phyloP scores from a whole-genome alignment of 1,284 basidiomycete genomes.

The Tetrapyrgos nigripes region DNA sequence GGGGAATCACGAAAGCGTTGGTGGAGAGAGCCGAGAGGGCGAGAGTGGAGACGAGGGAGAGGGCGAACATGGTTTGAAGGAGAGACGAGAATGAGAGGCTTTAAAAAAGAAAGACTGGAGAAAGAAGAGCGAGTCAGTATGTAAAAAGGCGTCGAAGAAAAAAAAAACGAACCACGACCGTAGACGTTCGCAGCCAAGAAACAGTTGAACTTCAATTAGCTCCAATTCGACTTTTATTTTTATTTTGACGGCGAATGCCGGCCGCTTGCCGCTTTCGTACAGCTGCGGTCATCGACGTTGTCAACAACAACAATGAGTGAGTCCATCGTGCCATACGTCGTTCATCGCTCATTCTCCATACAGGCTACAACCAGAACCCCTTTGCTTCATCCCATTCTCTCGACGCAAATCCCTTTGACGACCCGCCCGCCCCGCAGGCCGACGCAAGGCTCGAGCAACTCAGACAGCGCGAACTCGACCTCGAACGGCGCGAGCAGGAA shows the following conservation, averaged over 20 bases:
- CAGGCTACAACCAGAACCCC: conserved; percentile 67
- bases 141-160: conserved; percentile 21
- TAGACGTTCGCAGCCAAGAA: background rate
- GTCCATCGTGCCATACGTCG: no score
- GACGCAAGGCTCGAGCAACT: conserved; percentile 65
- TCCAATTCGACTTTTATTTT: no score
- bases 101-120: conserved; percentile 1
- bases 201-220: no score
- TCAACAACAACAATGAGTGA: no score
- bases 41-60: conserved; percentile 51
- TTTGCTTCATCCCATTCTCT: conserved; percentile 86
- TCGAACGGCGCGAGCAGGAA: conserved; percentile 80
- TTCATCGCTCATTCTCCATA: no score
- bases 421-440: conserved; percentile 56
- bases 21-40: conserved; percentile 50
- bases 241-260: background rate
- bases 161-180: background rate
- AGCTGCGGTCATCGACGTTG: no score
- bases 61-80: conserved; percentile 48
- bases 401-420: conserved; percentile 85
- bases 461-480: conserved; percentile 76
- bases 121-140: background rate
- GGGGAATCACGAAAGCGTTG: conserved; percentile 49
- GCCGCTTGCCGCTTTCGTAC: background rate
- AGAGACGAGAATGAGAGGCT: conserved; percentile 13